Evolutionary conservation across 345 rosid species (phyloP), one percentile per base, ranked within the genome.

Genomic region (Dovyalis caffra): DNA sequence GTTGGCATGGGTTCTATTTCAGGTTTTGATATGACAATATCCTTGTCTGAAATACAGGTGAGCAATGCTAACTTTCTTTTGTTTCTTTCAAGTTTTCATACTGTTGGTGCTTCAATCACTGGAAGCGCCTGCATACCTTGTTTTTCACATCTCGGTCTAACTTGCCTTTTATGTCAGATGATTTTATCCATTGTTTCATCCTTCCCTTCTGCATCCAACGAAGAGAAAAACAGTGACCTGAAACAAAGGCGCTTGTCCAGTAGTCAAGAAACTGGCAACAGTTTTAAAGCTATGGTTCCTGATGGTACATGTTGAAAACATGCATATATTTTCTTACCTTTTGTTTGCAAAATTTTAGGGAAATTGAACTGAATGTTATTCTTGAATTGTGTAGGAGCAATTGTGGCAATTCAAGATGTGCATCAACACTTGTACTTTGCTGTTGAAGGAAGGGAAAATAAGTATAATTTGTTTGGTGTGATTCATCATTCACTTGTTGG

Each of bases 401-500:
- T 91, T 73, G 97, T 94, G 72, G 89, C 95, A 53, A 85, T 94
- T 77, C 97, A 91, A 86, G 98, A 94, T 84, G 86, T 89, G 23
- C 83, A 92, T 83, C 93, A 94, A 73, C 98, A 92, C 82, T 64
- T 88, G 86, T 94, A 88, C 85, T 83, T 94, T 79, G 77, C 90
- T 33, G 90, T 92, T 80, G 90, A 92, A 84, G 94, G 82, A 75
- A 82, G 80, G 80, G 89, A 81, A 77, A 80, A 85, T 73, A 86
- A 85, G 72, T 87, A 76, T 79, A 81, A 75, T 66, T 74, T 88
- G 72, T 83, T 75, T 80, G 97, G 98, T 69, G 79, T 85, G 49
- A 79, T 92, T 81, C 98, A 94, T 79, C 90, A 94, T 87, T 94
- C 98, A 73, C 90, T 94, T 76, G 91, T 83, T 23, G 90, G 95